Percentiles rank a stretch among this genome's conserved stretches.
phyloP scores from a whole-genome alignment of 257 asterid species.

The Solanum rostratum region DNA sequence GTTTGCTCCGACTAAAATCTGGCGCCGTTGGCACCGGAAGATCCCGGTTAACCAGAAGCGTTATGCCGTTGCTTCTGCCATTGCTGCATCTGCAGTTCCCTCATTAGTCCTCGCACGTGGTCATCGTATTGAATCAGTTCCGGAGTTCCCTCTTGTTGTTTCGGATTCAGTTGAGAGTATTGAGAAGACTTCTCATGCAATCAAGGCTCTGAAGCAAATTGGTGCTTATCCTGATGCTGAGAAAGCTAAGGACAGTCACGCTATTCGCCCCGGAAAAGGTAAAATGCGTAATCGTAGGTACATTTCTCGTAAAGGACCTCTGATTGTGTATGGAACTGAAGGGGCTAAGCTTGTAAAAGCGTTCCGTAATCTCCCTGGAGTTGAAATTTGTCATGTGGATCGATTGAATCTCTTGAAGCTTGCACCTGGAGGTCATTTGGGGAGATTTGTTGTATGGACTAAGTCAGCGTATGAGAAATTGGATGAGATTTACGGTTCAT shows the following conservation, averaged over 20 bases:
- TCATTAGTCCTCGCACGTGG: constrained; percentile 68
- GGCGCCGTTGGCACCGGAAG: constrained; percentile 67
- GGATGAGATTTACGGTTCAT: constrained; percentile 64
- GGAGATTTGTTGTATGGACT: constrained; percentile 75
- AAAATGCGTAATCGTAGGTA: constrained; percentile 75
- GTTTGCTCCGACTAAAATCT: constrained; percentile 77
- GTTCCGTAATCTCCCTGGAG: constrained; percentile 76
- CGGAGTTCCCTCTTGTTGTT: constrained; percentile 62
- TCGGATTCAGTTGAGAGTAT: constrained; percentile 55
- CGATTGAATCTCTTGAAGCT: constrained; percentile 61
- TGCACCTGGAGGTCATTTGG: constrained; percentile 87
- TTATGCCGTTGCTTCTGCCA: constrained; percentile 59
- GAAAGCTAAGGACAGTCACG: constrained; percentile 63
- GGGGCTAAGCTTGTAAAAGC: constrained; percentile 77
- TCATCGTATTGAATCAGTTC: constrained; percentile 55
- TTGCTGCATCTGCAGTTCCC: constrained; percentile 75
- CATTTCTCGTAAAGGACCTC: constrained; percentile 69
- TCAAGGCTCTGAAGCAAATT: constrained; percentile 41
- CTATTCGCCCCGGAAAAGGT: constrained; percentile 69
- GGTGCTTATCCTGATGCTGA: constrained; percentile 67
- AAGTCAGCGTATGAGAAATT: constrained; percentile 69
- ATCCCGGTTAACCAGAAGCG: constrained; percentile 68
- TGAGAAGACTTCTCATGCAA: constrained; percentile 64
- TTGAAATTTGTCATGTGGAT: constrained; percentile 59
- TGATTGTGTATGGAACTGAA: constrained; percentile 69